phyloP scores from a whole-genome alignment of 1,139 yeast species.

The Waltiozyma solani region DNA sequence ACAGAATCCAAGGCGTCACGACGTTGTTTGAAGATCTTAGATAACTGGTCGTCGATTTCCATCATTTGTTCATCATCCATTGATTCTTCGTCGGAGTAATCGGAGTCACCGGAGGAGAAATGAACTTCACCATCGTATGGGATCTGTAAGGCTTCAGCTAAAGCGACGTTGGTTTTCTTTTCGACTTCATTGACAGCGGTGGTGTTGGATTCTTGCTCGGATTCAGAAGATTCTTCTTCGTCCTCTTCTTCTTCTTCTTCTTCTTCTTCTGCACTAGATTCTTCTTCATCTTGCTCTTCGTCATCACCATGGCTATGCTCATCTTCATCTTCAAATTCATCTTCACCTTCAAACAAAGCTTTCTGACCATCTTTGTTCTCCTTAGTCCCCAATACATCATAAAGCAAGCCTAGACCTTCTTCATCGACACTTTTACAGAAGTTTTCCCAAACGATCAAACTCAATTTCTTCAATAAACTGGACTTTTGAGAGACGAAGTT shows the following conservation, averaged over 20 bases:
- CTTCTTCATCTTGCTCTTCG: constrained; percentile 21
- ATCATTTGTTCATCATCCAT: constrained; percentile 98
- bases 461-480: constrained; percentile 57
- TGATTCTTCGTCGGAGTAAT: constrained; percentile 56
- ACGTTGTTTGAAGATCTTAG: constrained; percentile 78
- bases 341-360: constrained; percentile 60
- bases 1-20: constrained; percentile 44
- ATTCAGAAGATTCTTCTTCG: constrained; percentile 24
- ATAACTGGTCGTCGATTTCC: constrained; percentile 80
- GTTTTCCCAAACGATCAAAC: constrained; percentile 70
- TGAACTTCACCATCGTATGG: constrained; percentile 30
- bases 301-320: constrained; percentile 26
- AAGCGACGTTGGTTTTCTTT: constrained; percentile 54
- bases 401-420: constrained; percentile 46
- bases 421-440: constrained; percentile 37
- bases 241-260: constrained; percentile 26
- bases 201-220: constrained; percentile 16
- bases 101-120: constrained; percentile 27
- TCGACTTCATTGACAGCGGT: constrained; percentile 45
- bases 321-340: constrained; percentile 32
- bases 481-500: constrained; percentile 70
- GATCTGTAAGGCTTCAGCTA: constrained; percentile 72
- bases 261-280: constrained; percentile 21
- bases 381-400: constrained; percentile 58
- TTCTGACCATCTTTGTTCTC: constrained; percentile 82